Conservation (phyloP, 2,329 filamentous ascomycete genomes). For the Neonectria sp. region DNA sequence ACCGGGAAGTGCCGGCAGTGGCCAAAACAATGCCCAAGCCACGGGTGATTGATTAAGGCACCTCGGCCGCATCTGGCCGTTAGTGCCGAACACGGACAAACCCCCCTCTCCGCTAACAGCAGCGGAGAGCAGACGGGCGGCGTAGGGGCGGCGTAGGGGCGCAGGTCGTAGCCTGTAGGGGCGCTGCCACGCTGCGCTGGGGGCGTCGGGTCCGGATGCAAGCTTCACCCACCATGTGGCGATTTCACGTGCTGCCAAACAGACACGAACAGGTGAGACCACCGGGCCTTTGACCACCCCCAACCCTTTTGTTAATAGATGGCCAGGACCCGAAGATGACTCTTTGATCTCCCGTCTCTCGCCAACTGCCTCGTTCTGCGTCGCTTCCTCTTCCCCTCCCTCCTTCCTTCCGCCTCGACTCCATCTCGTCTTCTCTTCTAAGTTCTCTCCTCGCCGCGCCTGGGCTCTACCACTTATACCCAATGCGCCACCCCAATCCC, state of each 20-base stretch:
- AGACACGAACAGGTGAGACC: slow-evolving; percentile 46
- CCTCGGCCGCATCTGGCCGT: slow-evolving; percentile 36
- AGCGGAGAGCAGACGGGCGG: slow-evolving; percentile 4
- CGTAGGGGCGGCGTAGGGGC: background rate
- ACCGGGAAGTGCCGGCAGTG: slow-evolving; percentile 38
- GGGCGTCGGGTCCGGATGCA: slow-evolving; percentile 14
- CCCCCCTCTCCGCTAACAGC: slow-evolving; percentile 18
- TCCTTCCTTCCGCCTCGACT: slow-evolving; percentile 24
- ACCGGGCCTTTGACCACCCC: slow-evolving; percentile 43
- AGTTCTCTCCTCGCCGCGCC: slow-evolving; percentile 24
- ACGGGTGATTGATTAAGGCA: slow-evolving; percentile 10
- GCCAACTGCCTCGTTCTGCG: slow-evolving; percentile 33
- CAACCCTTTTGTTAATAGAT: slow-evolving; percentile 40
- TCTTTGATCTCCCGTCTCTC: slow-evolving; percentile 41
- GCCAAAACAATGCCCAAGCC: background rate
- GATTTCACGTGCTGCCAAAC: slow-evolving; percentile 50
- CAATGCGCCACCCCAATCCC: slow-evolving; percentile 46
- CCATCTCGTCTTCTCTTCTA: slow-evolving; percentile 13
- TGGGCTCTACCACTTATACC: slow-evolving; percentile 43
- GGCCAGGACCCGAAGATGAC: slow-evolving; percentile 37
- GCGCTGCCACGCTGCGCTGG: background rate
- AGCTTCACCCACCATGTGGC: slow-evolving; percentile 46
- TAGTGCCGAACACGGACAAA: slow-evolving; percentile 32
- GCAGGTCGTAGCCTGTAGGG: background rate
- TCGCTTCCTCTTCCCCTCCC: slow-evolving; percentile 26